Evolutionary conservation across 164 flowering plant species (phyloP).

Genomic region (Litsea cubeba): DNA sequence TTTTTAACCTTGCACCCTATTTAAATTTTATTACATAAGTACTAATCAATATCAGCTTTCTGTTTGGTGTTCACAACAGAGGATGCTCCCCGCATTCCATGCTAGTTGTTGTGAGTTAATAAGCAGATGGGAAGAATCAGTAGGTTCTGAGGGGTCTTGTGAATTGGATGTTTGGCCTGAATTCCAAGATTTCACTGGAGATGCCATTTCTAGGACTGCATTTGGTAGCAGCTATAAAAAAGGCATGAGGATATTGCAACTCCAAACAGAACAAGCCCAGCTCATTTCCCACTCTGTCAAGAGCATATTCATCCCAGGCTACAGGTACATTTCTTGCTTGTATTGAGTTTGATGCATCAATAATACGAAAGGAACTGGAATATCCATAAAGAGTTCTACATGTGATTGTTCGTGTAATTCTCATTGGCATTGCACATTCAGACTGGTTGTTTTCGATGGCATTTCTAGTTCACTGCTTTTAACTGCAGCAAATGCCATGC

Average conservation of each 20-base stretch:
- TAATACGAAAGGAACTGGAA: no score
- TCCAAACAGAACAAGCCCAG: conserved; percentile 4
- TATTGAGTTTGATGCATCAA: neutral
- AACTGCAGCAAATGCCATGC: no score
- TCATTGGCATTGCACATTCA: no score
- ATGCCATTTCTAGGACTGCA: conserved; percentile 14
- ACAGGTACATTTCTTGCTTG: conserved; percentile 19
- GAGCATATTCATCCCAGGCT: conserved; percentile 35
- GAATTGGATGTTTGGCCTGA: conserved; percentile 27
- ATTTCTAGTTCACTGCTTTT: no score
- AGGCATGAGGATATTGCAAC: conserved; percentile 25
- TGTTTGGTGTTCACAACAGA: neutral
- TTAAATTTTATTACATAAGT: neutral
- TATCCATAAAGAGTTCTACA: no score
- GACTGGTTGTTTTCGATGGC: no score
- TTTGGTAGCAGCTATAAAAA: conserved; percentile 11
- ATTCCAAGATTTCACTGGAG: conserved; percentile 7
- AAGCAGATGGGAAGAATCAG: conserved; percentile 8
- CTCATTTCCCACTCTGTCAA: conserved; percentile 3
- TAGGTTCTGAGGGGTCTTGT: neutral
- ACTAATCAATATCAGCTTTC: no score
- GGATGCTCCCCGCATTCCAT: conserved; percentile 12
- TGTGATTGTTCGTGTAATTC: no score
- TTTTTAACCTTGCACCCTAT: neutral
- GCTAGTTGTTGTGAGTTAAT: conserved; percentile 9